These are phyloP conservation scores for Roridomyces roridus DNA, from an alignment of 768 basidiomycete species.

Conservation along the genomic window DNA sequence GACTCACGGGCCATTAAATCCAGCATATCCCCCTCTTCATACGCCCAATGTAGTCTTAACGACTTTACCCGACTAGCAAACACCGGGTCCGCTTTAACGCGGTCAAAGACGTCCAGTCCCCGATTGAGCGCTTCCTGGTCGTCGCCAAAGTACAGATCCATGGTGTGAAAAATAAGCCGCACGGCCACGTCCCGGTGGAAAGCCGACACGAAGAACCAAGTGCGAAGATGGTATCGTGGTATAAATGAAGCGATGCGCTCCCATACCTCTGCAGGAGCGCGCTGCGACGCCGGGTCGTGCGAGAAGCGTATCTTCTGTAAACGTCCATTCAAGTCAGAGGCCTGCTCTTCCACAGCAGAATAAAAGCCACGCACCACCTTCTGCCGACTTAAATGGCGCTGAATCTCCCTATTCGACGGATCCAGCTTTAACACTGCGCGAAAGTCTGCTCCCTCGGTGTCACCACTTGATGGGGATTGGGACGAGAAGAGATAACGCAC, in stretches of 20 bases:
- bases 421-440: constrained; percentile 65
- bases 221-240: constrained; percentile 70
- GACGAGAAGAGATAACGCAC: no score
- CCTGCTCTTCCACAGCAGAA: background rate
- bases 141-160: constrained; percentile 73
- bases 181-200: constrained; percentile 71
- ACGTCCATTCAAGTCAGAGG: no score
- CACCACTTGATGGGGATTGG: no score
- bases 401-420: constrained; percentile 61
- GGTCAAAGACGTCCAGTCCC: constrained; percentile 70
- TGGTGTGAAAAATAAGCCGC: constrained; percentile 68
- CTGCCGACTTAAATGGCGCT: constrained; percentile 53
- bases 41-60: constrained; percentile 71
- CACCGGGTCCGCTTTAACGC: constrained; percentile 64
- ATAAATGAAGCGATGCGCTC: constrained; percentile 66
- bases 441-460: constrained; percentile 54
- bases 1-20: constrained; percentile 62
- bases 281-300: constrained; percentile 63
- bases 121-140: constrained; percentile 59
- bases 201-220: constrained; percentile 69
- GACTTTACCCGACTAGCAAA: constrained; percentile 67
- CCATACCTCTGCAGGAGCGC: constrained; percentile 72
- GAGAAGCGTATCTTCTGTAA: constrained; percentile 54
- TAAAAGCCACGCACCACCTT: constrained; percentile 46
- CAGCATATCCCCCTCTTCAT: constrained; percentile 71